Percentiles rank a stretch among this genome's conserved stretches.
Evolutionary conservation across 2,329 filamentous ascomycete species (phyloP).

Genomic region (Alternaria sp.): DNA sequence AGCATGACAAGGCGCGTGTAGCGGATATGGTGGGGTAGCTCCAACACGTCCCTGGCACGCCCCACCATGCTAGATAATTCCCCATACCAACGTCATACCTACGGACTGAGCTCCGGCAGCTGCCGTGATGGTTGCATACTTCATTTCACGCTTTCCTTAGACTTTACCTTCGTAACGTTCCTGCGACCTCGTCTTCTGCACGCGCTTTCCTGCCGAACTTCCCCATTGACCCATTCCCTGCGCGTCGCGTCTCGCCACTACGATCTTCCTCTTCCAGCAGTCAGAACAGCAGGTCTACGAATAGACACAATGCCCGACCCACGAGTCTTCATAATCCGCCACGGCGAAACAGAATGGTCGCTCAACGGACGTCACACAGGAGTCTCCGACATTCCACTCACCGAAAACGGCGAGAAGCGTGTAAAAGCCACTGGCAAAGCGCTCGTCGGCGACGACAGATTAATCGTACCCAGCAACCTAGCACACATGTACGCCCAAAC

Average conservation of each 20-base stretch:
- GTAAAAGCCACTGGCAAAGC: slow-evolving; percentile 74
- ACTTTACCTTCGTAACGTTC: not conserved
- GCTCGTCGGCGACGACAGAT: slow-evolving; percentile 79
- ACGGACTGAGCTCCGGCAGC: slow-evolving; percentile 4
- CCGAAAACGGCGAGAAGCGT: slow-evolving; percentile 69
- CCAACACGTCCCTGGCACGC: slow-evolving; percentile 17
- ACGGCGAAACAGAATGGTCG: slow-evolving; percentile 96
- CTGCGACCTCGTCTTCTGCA: not conserved
- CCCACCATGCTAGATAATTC: slow-evolving; percentile 21
- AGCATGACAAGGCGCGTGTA: slow-evolving; percentile 6
- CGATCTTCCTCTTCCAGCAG: not conserved
- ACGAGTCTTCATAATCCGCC: slow-evolving; percentile 66
- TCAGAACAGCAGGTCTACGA: not conserved
- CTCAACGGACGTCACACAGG: slow-evolving; percentile 81
- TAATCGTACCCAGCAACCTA: slow-evolving; percentile 83
- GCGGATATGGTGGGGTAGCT: slow-evolving; percentile 10
- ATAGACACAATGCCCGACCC: slow-evolving; percentile 50
- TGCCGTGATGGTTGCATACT: slow-evolving; percentile 1
- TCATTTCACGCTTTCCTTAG: not conserved
- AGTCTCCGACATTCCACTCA: slow-evolving; percentile 83
- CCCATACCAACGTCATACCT: slow-evolving; percentile 18
- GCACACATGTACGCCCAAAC: slow-evolving; percentile 72
- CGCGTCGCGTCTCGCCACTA: not conserved
- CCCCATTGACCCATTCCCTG: not conserved
- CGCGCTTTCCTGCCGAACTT: not conserved